These are phyloP conservation scores for Dothistroma pini DNA, from an alignment of 2,329 filamentous ascomycete species.

Conservation along the genomic window DNA sequence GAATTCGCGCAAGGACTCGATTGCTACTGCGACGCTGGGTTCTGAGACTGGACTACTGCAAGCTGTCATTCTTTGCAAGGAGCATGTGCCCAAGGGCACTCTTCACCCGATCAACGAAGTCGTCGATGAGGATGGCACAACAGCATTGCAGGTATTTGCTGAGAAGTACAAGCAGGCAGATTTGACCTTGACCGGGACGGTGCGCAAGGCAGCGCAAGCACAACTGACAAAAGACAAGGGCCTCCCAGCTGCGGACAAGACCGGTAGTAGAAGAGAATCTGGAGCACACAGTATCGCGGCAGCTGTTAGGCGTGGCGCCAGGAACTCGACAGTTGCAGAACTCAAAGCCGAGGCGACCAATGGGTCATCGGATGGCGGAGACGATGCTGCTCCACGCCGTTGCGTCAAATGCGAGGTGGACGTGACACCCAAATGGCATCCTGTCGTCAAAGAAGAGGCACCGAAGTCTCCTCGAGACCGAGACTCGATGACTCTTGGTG, in stretches of 20 bases:
- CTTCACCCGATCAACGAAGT: slow-evolving; percentile 77
- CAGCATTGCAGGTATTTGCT: slow-evolving; percentile 80
- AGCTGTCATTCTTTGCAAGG: slow-evolving; percentile 88
- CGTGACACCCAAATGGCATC: slow-evolving; percentile 62
- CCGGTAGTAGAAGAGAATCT: slow-evolving; percentile 40
- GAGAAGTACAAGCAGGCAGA: slow-evolving; percentile 95
- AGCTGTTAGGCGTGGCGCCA: slow-evolving; percentile 32
- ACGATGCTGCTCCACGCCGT: slow-evolving; percentile 32
- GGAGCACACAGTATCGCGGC: slow-evolving; percentile 33
- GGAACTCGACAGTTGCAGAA: slow-evolving; percentile 32
- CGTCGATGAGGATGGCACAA: slow-evolving; percentile 67
- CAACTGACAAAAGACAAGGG: slow-evolving; percentile 55
- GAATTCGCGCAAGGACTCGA: slow-evolving; percentile 75
- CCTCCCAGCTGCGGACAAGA: slow-evolving; percentile 32
- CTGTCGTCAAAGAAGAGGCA: slow-evolving; percentile 18
- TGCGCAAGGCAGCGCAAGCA: slow-evolving; percentile 82
- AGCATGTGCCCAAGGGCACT: slow-evolving; percentile 67
- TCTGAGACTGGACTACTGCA: slow-evolving; percentile 78
- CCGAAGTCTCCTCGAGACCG: slow-evolving; percentile 9
- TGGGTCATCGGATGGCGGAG: slow-evolving; percentile 18
- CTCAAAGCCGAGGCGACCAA: slow-evolving; percentile 26
- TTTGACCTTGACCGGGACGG: slow-evolving; percentile 81
- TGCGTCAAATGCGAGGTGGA: slow-evolving; percentile 55
- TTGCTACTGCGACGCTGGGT: slow-evolving; percentile 74
- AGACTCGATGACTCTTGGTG: slow-evolving; percentile 27